These are phyloP conservation scores for Penicillium italicum DNA, from an alignment of 2,329 filamentous ascomycete genomes.

Conservation along the genomic window DNA sequence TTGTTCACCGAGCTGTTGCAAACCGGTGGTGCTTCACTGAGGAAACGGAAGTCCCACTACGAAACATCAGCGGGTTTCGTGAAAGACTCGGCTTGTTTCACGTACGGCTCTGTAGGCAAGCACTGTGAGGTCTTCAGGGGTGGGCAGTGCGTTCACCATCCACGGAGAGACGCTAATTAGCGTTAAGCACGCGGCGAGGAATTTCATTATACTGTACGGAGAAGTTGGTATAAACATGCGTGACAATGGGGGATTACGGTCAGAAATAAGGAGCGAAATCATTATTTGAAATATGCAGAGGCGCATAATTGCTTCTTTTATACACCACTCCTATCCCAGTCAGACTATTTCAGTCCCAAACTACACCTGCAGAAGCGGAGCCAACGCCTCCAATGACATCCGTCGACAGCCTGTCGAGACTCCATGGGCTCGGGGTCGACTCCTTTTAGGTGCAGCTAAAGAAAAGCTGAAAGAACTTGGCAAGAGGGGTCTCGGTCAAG, in stretches of 20 bases:
- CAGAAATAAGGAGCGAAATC: background rate
- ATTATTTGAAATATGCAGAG: background rate
- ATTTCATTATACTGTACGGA: background rate
- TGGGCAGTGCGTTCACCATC: slow-evolving; percentile 4
- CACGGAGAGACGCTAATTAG: background rate
- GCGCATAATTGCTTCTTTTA: slow-evolving; percentile 1
- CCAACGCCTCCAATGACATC: background rate
- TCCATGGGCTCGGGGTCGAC: background rate
- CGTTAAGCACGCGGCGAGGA: background rate
- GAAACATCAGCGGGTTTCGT: background rate
- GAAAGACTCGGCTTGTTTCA: background rate
- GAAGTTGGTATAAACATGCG: background rate
- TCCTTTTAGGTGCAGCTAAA: background rate
- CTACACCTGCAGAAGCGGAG: slow-evolving; percentile 1
- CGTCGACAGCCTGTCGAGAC: background rate
- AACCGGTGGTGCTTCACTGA: slow-evolving; percentile 27
- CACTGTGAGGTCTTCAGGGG: background rate
- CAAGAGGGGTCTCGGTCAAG: background rate
- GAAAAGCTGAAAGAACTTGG: background rate
- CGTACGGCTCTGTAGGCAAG: slow-evolving; percentile 23
- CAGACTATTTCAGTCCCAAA: slow-evolving; percentile 1
- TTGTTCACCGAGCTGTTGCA: slow-evolving; percentile 24
- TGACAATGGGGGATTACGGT: background rate
- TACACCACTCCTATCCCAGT: background rate
- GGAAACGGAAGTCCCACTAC: slow-evolving; percentile 32